phyloP scores from a whole-genome alignment of 1,284 basidiomycete species.

The Sparassis latifolia region DNA sequence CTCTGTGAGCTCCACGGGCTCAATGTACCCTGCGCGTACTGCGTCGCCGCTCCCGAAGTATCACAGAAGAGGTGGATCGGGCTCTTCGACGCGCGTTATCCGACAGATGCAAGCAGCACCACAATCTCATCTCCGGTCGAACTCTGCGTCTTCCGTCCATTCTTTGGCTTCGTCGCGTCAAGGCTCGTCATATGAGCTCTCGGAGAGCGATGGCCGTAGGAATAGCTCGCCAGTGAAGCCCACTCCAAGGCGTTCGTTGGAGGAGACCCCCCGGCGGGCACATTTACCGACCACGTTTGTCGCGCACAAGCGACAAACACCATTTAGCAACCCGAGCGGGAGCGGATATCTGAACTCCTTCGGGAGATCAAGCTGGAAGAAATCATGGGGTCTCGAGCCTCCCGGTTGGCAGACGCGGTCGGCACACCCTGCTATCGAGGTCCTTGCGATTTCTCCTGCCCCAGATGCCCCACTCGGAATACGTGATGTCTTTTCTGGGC shows the following conservation, averaged over 20 bases:
- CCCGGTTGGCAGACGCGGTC: constrained; percentile 76
- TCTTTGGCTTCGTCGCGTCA: constrained; percentile 68
- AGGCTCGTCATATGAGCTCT: constrained; percentile 70
- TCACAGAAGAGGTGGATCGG: constrained; percentile 66
- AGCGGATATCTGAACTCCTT: constrained; percentile 34
- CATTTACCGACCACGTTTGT: constrained; percentile 52
- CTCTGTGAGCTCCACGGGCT: constrained; percentile 68
- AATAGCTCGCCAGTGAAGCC: constrained; percentile 31
- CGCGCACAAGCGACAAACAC: constrained; percentile 66
- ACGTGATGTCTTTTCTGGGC: constrained; percentile 70
- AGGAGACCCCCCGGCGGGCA: constrained; percentile 44
- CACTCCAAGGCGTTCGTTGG: constrained; percentile 30
- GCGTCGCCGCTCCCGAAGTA: constrained; percentile 65
- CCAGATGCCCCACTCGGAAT: constrained; percentile 44
- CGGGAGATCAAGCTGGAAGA: constrained; percentile 79
- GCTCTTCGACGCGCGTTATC: constrained; percentile 72
- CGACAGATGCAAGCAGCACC: constrained; percentile 47
- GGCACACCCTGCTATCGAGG: constrained; percentile 57
- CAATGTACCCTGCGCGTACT: constrained; percentile 47
- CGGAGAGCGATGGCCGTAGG: constrained; percentile 53
- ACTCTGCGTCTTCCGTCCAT: constrained; percentile 67
- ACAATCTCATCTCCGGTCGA: constrained; percentile 54
- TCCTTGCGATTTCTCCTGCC: constrained; percentile 56
- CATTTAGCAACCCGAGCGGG: constrained; percentile 54
- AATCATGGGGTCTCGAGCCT: constrained; percentile 78